Evolutionary conservation across 129 eudicot species (phyloP).

Genomic region (Kitagawia praeruptora): DNA sequence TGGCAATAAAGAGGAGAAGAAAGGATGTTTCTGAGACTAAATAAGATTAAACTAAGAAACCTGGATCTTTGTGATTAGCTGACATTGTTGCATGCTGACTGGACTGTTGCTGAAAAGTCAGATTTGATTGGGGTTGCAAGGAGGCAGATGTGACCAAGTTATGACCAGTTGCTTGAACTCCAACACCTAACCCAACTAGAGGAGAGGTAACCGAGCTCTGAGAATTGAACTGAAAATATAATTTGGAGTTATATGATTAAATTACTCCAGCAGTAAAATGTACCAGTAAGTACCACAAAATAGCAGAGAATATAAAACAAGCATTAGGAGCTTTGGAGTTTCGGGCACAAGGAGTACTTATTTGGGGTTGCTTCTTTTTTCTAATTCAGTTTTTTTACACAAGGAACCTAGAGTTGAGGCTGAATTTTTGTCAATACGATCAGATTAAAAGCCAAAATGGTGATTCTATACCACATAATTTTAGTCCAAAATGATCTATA

Average conservation of each 20-base stretch:
- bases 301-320: background rate
- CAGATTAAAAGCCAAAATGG: too few species aligned
- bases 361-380: background rate
- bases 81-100: constrained; percentile 57
- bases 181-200: constrained; percentile 76
- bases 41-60: constrained; percentile 25
- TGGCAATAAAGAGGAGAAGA: background rate
- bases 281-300: background rate
- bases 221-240: constrained; percentile 65
- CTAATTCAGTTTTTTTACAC: background rate
- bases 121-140: constrained; percentile 52
- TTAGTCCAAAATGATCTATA: background rate
- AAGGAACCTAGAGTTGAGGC: background rate
- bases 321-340: background rate
- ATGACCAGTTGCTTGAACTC: constrained; percentile 46
- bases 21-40: background rate
- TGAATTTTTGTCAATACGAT: too few species aligned
- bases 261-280: constrained; percentile 4
- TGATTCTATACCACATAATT: too few species aligned
- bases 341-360: background rate
- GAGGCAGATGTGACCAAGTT: constrained; percentile 50
- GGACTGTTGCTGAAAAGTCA: constrained; percentile 46
- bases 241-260: constrained; percentile 3
- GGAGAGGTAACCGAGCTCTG: constrained; percentile 53
- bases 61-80: constrained; percentile 55